Percentiles rank a stretch among this genome's conserved stretches.
Evolutionary conservation across 805 yeast species (phyloP).

Genomic region (Trichomonascus vanleenenianus): DNA sequence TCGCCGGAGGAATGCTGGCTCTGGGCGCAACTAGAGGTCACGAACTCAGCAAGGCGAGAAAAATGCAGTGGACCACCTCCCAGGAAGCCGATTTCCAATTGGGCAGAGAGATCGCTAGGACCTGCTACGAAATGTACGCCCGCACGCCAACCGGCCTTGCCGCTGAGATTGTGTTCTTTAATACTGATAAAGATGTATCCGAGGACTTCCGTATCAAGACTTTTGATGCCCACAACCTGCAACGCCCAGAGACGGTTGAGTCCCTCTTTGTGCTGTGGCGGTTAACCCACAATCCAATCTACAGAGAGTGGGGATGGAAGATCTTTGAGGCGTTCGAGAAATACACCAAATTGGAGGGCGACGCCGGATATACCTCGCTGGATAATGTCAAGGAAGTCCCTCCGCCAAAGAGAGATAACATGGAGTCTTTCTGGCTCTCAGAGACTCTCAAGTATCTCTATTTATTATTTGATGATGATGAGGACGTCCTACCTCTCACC

Average conservation of each 20-base stretch:
- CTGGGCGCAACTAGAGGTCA: slow-evolving; percentile 82
- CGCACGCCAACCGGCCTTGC: slow-evolving; percentile 69
- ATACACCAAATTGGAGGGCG: slow-evolving; percentile 43
- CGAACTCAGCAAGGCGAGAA: slow-evolving; percentile 46
- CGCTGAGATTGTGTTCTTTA: slow-evolving; percentile 86
- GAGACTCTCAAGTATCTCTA: slow-evolving; percentile 86
- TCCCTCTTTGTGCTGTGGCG: slow-evolving; percentile 73
- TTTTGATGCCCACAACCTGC: slow-evolving; percentile 71
- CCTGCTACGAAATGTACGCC: slow-evolving; percentile 81
- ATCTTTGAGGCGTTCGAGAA: slow-evolving; percentile 65
- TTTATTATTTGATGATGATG: slow-evolving; percentile 58
- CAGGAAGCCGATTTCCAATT: slow-evolving; percentile 58
- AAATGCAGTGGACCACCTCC: slow-evolving; percentile 47
- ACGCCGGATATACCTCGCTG: slow-evolving; percentile 54
- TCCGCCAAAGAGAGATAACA: slow-evolving; percentile 54
- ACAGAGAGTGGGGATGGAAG: slow-evolving; percentile 85
- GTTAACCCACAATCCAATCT: slow-evolving; percentile 70
- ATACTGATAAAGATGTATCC: slow-evolving; percentile 37
- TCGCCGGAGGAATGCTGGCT: slow-evolving; percentile 82
- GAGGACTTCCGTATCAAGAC: slow-evolving; percentile 69
- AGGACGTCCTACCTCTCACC: slow-evolving; percentile 52
- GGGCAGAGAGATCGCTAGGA: slow-evolving; percentile 66
- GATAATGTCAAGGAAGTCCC: slow-evolving; percentile 54
- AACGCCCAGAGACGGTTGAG: slow-evolving; percentile 92
- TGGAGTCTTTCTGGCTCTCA: slow-evolving; percentile 91